Evolutionary conservation across 2,329 filamentous ascomycete species (phyloP).

Genomic region (Verticillium longisporum): DNA sequence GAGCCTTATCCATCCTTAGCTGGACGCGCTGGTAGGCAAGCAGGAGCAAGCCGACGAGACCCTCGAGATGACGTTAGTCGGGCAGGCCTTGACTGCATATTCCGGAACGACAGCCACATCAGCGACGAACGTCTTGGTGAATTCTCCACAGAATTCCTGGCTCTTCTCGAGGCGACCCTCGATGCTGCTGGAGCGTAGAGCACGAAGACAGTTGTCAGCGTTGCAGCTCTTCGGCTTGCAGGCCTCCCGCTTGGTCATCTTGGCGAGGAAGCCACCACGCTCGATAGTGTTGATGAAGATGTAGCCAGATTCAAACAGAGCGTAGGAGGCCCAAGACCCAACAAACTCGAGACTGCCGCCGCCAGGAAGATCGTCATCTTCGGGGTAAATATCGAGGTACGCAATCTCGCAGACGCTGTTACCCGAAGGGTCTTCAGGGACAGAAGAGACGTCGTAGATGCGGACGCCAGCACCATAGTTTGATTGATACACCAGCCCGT

Average conservation of each 20-base stretch:
- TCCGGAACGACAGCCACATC: slow-evolving; percentile 12
- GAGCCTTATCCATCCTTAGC: not conserved
- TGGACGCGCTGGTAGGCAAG: slow-evolving; percentile 8
- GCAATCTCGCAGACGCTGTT: slow-evolving; percentile 29
- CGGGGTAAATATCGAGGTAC: slow-evolving; percentile 39
- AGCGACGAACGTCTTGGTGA: slow-evolving; percentile 11
- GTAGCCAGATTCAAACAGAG: slow-evolving; percentile 13
- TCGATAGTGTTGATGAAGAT: slow-evolving; percentile 16
- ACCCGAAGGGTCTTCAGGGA: slow-evolving; percentile 26
- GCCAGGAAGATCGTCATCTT: slow-evolving; percentile 11
- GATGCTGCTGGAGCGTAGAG: slow-evolving; percentile 10
- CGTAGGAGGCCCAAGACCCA: slow-evolving; percentile 14
- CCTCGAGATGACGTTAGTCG: slow-evolving; percentile 13
- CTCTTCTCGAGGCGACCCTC: slow-evolving; percentile 13
- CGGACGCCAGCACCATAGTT: slow-evolving; percentile 36
- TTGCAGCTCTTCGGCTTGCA: slow-evolving; percentile 16
- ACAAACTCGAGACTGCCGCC: slow-evolving; percentile 11
- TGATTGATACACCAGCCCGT: slow-evolving; percentile 34
- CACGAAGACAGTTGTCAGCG: slow-evolving; percentile 15
- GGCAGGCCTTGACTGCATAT: slow-evolving; percentile 13
- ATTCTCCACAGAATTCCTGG: slow-evolving; percentile 14
- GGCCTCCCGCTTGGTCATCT: slow-evolving; percentile 15
- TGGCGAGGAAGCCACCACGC: slow-evolving; percentile 14
- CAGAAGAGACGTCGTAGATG: slow-evolving; percentile 23
- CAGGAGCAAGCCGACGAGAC: slow-evolving; percentile 16